Evolutionary conservation across 2,329 filamentous ascomycete species (phyloP), one percentile per base, ranked within the genome.

Genomic region (Apiospora malaysiana): DNA sequence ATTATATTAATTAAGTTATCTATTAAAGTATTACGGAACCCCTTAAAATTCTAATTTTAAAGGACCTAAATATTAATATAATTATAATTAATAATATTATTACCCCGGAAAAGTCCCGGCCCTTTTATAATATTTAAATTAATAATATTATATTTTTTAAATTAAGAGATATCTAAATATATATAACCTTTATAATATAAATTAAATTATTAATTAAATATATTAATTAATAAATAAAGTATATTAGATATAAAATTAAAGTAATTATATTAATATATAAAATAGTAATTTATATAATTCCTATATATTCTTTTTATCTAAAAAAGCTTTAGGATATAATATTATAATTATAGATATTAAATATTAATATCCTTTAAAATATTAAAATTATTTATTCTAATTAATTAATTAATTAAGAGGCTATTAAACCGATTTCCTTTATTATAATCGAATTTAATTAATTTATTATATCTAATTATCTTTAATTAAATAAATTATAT

Each of bases 161-260:
- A n/a, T n/a, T n/a, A n/a, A n/a, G n/a, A n/a, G 25, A 63, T 63
- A 37, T 63, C 23, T 63, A 37, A 63, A 63, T 37, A n/a, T 32
- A 63, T 32, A 40, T 25, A 18, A 32, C 18, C 8, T 63, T 37
- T 18, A 21, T 63, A 37, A 37, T 25, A 37, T 63, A 63, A 27
- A 14, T 25, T 63, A 63, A 25, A 63, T 18, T 37, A 37, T 37
- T 49, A 49, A 37, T 63, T 63, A 32, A 27, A 63, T 32, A 63
- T 32, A 18, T n/a, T 32, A 63, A 32, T 16, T 63, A 32, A 32
- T 32, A 63, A 42, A 66, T 66, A 42, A 66, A 5, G 3, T 14
- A 56, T 6, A 23, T 37, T 37, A 23, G 12, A 10, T 23, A 66
- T 66, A 42, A 66, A 5, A 2, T 5, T 66, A 66, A 18, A 56